Base-by-base conservation (phyloP, 352 stramenopile species). In the Globisporangium yorkense region DNA sequence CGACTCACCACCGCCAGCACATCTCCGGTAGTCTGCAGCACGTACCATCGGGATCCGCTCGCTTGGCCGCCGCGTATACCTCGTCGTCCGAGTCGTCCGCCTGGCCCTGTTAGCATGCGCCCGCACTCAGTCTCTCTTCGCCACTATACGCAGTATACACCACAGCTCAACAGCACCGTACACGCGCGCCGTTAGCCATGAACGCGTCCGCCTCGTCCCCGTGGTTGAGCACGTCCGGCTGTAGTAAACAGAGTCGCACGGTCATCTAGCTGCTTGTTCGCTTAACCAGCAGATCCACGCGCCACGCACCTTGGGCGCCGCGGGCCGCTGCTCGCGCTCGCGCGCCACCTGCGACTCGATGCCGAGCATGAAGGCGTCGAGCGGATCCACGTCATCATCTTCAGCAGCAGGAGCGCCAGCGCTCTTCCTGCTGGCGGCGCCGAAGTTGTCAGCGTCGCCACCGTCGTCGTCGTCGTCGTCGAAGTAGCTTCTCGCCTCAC, bases 281-380 rank as follows among this genome's bases (percentile, higher is more conserved):
- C 18, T 2, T 10, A 37, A 29, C 33, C 21, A 21, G 5, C 21
- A 31, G 21, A 7, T 24, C 9, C 9, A 7, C 35, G 5, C 16
- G 44, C 15, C 4, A 13, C 31, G 24, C 33, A 77, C 73, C 72
- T 87, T 87, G 21, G 75, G 60, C 0, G 37, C 65, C 43, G 68
- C 50, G 33, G 51, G 60, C 56, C 68, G 74, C 24, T 48, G 52
- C 18, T 55, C 27, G 20, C 66, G 66, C 49, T 92, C 59, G 61
- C 77, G 61, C 20, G 60, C 68, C n/a, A 93, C 85, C 65, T 94
- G 80, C 43, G 66, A 74, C 44, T 86, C 75, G 35, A 94, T 93
- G n/a, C 72, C 83, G 10, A 72, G 62, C 85, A 94, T 94, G 56
- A 93, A 94, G 3, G 85, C 85, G 55, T 94, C 85, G 41, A 94